Percentiles rank a stretch among this genome's conserved stretches.
These are phyloP conservation scores for Yamadazyma songkhlaensis DNA, from an alignment of 1,139 yeast species.

Conservation along the genomic window DNA sequence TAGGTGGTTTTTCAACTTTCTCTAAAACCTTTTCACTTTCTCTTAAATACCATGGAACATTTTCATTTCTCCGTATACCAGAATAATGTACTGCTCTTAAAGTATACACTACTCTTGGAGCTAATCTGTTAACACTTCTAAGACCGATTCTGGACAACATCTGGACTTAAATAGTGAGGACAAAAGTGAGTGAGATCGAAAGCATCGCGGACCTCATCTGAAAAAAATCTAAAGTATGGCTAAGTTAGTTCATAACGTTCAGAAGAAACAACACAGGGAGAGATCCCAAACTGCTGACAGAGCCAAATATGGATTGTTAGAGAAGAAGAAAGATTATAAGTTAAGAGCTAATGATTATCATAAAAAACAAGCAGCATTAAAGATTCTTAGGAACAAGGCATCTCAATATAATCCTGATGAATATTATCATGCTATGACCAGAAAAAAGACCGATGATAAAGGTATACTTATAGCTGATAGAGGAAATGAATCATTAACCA, in stretches of 20 bases:
- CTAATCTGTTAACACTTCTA: too few relatives aligned
- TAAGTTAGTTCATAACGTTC: slow-evolving; percentile 80
- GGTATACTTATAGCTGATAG: slow-evolving; percentile 71
- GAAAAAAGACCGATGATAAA: slow-evolving; percentile 57
- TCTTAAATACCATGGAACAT: slow-evolving; percentile 63
- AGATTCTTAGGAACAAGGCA: slow-evolving; percentile 71
- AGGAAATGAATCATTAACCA: slow-evolving; percentile 59
- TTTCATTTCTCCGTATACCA: slow-evolving; percentile 6
- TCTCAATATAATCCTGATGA: slow-evolving; percentile 88
- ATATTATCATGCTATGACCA: slow-evolving; percentile 90
- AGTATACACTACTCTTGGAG: too few relatives aligned
- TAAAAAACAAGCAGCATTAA: slow-evolving; percentile 80
- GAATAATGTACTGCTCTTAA: too few relatives aligned
- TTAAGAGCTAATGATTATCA: slow-evolving; percentile 88
- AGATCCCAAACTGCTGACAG: slow-evolving; percentile 82
- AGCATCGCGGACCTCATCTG: slow-evolving; percentile 3
- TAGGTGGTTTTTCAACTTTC: slow-evolving; percentile 27
- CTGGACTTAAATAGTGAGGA: neutral
- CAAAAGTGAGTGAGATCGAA: neutral
- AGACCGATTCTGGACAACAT: neutral
- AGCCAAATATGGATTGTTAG: slow-evolving; percentile 75
- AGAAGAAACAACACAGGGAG: slow-evolving; percentile 94
- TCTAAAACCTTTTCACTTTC: slow-evolving; percentile 39
- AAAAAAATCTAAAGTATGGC: slow-evolving; percentile 49
- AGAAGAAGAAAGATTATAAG: slow-evolving; percentile 92